Base-by-base conservation (phyloP, 1,284 basidiomycete genomes). In the Jaminaea rosea region DNA sequence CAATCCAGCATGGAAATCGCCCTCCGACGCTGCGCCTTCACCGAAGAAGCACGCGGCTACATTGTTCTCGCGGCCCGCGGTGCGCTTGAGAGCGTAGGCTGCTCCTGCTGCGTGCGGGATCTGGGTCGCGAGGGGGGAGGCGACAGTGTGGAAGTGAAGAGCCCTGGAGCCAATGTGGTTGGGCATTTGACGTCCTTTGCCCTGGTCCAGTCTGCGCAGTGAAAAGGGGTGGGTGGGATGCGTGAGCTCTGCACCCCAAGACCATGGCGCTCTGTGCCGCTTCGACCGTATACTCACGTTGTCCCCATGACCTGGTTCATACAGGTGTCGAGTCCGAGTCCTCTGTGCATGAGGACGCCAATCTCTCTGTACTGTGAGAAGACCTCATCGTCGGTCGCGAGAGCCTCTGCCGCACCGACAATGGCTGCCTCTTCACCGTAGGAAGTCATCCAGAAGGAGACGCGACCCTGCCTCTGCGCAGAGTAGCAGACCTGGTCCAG, bases 71-170 rank as follows among this genome's bases (percentile, higher is more conserved):
- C 89, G 80, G 32, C 77, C 77, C 0, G 87, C 85, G 55, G 85
- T 84, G 3, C 88, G 82, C 69, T 86, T 87, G 49, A 96, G 79
- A 1, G 90, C 88, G 71, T 87, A 94, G 0, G 82, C 91, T 4
- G 93, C 88, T 4, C 92, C 92, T 0, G 91, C 90, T 6, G 90
- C 92, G 76, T 94, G 90, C 0, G 91, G 92, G 59, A 96, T 90
- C 76, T 96, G 91, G 0, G 91, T 96, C 1, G 86, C 88, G n/a
- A 96, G 79, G 0, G 91, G 87, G 9, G 87, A 90, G 3, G 90
- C 93, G 58, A 96, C 92, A 26, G 87, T 89, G 75, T 92, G 88
- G 73, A 93, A 93, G 72, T 93, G 89, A 59, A 86, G 82, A 52
- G 83, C 77, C 1, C 81, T 80, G 4, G 88, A 89, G 7, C 88